Evolutionary conservation across 2,329 filamentous ascomycete genomes (phyloP).

Genomic region (Hymenoscyphus scutula): DNA sequence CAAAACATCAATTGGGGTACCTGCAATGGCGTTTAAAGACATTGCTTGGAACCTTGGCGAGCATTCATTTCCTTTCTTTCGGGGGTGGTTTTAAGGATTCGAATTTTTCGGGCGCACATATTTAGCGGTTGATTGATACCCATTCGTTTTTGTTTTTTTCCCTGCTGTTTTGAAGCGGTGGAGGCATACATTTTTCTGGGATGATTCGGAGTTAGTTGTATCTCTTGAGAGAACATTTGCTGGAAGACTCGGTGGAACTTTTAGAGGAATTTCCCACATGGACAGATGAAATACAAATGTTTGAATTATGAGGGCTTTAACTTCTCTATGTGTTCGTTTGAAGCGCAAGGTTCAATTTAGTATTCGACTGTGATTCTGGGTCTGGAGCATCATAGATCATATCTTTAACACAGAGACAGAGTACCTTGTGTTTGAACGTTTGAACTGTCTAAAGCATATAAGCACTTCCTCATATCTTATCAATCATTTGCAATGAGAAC

Average conservation of each 20-base stretch:
- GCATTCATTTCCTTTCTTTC: not conserved
- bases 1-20: constrained; percentile 15
- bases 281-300: not conserved
- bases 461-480: too few relatives aligned
- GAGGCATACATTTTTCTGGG: not conserved
- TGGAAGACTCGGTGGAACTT: not conserved
- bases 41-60: not conserved
- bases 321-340: too few relatives aligned
- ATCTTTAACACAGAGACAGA: too few relatives aligned
- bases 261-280: not conserved
- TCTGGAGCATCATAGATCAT: too few relatives aligned
- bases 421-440: too few relatives aligned
- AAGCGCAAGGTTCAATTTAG: too few relatives aligned
- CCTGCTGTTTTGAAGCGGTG: not conserved
- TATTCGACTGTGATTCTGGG: too few relatives aligned
- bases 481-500: too few relatives aligned
- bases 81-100: not conserved
- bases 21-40: constrained; percentile 17
- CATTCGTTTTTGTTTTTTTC: not conserved
- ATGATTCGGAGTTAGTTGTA: not conserved
- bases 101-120: not conserved
- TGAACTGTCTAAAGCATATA: too few relatives aligned
- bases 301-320: too few relatives aligned
- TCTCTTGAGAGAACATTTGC: not conserved
- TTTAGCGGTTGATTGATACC: not conserved